Base-by-base conservation (phyloP, 768 basidiomycete species). In the Mycena kentingensis region DNA sequence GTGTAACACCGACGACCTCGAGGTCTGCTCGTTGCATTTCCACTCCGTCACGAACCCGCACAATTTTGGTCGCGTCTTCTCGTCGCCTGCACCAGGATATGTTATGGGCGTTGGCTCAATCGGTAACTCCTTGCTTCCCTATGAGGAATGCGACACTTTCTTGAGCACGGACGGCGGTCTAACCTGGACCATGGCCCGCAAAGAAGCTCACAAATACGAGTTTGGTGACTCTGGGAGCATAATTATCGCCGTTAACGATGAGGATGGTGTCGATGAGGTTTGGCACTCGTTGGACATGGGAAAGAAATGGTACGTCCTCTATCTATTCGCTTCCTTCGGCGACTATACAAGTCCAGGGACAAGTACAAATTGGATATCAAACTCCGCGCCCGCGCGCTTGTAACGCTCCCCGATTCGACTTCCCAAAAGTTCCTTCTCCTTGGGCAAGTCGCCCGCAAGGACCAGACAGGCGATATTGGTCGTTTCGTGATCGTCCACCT, bases 31-130 rank as follows among this genome's bases (percentile, higher is more conserved):
- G 0, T 77, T 98, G 0, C 95, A 99, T 66, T 73, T 99, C 12
- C 88, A 97, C 69, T 97, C 95, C 5, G 93, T 98, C 21, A 95
- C 95, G 0, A 76, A 81, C 7, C 87, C 92, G 1, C 96, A 96
- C 72, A 99, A 98, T 70, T 90, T 87, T 63, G 96, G 97, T 0
- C 87, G 91, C 16, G 80, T 98, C 26, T 98, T 98, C 71, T 96
- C 93, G 2, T 94, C 93, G 0, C 87, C 92, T 5, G 96, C 95
- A 0, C 96, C 96, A 0, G 96, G 97, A 0, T 80, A 93, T 54
- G 87, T 92, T 25, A 96, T 99, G 90, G 96, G 90, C n/a, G 93
- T 98, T 2, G 97, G 97, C 5, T 89, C 84, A 0, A 79, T 97
- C 29, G 94, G 96, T 2, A 70, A 77, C 19, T 67, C 72, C 12